Base-by-base conservation (phyloP, 2,329 filamentous ascomycete species). In the Mariannaea elegans region DNA sequence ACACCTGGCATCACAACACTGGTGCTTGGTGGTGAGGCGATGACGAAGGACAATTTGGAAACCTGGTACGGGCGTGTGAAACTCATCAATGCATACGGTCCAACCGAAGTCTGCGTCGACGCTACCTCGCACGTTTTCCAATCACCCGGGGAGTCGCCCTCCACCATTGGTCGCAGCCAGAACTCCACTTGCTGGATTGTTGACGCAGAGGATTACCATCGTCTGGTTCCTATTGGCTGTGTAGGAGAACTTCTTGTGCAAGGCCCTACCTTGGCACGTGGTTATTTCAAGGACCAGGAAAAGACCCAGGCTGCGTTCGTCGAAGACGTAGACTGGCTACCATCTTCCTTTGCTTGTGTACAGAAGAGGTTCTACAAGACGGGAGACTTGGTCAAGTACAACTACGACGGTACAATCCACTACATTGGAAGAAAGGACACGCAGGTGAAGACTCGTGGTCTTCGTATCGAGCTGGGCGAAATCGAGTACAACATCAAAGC, bases 371-470 rank as follows among this genome's bases (percentile, higher is more conserved):
- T 68, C 13, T 70, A 67, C 34, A 66, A 67, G 36, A 69, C 70
- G 1, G 69, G 70, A 2, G 71, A 72, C 38, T 38, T 70, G 0
- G 60, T 65, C 10, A 56, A 62, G 13, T 73, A 75, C 24, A 59
- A 72, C 23, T 27, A 48, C 0, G 70, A 81, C 48, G 77, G 78
- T 4, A 63, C 59, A 16, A 68, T 83, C 9, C 62, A 71, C 0
- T 81, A 76, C 52, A 63, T 83, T 34, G 82, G 82, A 31, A 74
- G 84, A n/a, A n/a, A n/a, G n/a, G n/a, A n/a, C n/a, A n/a, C n/a
- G n/a, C n/a, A n/a, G n/a, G n/a, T n/a, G n/a, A n/a, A n/a, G n/a
- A n/a, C n/a, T n/a, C n/a, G n/a, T n/a, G n/a, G n/a, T n/a, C n/a
- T n/a, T n/a, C n/a, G n/a, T n/a, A n/a, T n/a, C n/a, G n/a, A n/a